Conservation (phyloP, 2,329 filamentous ascomycete species). For the Sclerotinia trifoliorum region DNA sequence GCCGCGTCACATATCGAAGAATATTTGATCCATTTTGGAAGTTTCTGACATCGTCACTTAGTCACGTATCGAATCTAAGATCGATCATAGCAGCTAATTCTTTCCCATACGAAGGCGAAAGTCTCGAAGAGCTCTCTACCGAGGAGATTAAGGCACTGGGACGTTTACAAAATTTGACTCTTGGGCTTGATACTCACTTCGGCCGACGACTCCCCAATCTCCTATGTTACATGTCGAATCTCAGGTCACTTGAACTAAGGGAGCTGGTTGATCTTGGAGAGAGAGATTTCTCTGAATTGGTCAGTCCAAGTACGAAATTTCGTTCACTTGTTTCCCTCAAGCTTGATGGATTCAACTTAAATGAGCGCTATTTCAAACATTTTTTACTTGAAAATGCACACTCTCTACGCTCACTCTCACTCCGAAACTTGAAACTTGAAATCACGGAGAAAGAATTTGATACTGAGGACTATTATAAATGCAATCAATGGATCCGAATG, state of each 20-base stretch:
- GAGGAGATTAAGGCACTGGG: background rate
- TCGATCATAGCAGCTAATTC: background rate
- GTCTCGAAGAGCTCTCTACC: background rate
- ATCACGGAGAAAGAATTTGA: background rate
- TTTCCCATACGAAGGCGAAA: background rate
- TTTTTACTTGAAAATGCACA: background rate
- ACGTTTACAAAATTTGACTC: background rate
- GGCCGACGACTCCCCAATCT: background rate
- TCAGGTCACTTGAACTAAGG: background rate
- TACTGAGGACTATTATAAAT: background rate
- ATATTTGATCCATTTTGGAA: background rate
- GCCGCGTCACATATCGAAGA: background rate
- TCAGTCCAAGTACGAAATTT: background rate
- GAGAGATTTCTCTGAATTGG: background rate
- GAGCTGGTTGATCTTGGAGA: background rate
- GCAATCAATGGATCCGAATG: conserved; percentile 10
- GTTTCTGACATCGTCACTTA: background rate
- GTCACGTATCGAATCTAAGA: background rate
- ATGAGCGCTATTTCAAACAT: conserved; percentile 1
- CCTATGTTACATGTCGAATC: background rate
- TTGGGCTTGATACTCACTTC: fast-evolving
- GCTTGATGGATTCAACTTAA: background rate
- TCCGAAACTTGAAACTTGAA: background rate
- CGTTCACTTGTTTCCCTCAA: background rate
- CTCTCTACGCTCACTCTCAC: conserved; percentile 2